Evolutionary conservation across 768 basidiomycete species (phyloP).

Genomic region (Macrolepiota albuminosa): DNA sequence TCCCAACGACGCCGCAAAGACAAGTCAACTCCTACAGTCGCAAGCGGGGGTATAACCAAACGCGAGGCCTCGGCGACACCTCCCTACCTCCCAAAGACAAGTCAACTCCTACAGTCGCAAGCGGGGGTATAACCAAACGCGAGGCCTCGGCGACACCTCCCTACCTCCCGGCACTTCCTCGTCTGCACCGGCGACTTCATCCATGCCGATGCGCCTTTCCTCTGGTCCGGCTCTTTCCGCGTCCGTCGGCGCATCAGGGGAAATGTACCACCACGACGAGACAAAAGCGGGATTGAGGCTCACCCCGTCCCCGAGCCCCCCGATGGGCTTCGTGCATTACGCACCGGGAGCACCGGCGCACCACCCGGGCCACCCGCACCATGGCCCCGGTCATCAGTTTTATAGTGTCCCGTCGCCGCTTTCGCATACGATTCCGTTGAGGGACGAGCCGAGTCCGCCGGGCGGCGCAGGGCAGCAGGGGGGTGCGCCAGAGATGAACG

Average conservation of each 20-base stretch:
- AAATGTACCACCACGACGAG: constrained; percentile 44
- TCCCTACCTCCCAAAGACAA: constrained; percentile 53
- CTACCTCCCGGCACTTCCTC: constrained; percentile 33
- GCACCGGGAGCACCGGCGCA: constrained; percentile 30
- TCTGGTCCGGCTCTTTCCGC: constrained; percentile 48
- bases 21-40: constrained; percentile 25
- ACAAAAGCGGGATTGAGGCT: constrained; percentile 26
- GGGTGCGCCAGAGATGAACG: constrained; percentile 13
- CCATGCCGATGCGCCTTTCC: constrained; percentile 38
- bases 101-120: neutral
- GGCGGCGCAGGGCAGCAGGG: neutral
- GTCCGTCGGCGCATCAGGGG: constrained; percentile 52
- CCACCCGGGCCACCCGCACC: constrained; percentile 21
- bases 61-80: constrained; percentile 33
- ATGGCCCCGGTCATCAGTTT: constrained; percentile 25
- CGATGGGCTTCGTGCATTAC: constrained; percentile 57
- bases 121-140: constrained; percentile 30
- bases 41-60: constrained; percentile 24
- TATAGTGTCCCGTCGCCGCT: constrained; percentile 52
- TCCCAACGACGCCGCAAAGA: constrained; percentile 64
- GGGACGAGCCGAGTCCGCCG: constrained; percentile 16
- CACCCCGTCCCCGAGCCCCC: constrained; percentile 69
- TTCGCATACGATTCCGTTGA: constrained; percentile 30
- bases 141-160: constrained; percentile 32
- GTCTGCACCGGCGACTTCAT: constrained; percentile 3